Percentiles rank a stretch among this genome's conserved stretches.
Evolutionary conservation across 805 yeast genomes (phyloP).

Genomic region (Tetrapisispora taiwanensis): DNA sequence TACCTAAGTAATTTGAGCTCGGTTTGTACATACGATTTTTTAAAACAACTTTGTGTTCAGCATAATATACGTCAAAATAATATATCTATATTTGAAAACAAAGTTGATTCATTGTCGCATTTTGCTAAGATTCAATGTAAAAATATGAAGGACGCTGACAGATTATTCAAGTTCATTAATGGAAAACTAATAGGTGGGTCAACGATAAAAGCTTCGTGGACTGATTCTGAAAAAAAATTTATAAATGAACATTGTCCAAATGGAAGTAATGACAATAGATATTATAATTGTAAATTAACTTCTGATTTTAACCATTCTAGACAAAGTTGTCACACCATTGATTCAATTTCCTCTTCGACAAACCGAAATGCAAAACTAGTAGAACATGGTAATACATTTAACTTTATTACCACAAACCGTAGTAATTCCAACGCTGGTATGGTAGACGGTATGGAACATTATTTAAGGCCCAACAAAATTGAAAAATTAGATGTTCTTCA

Average conservation of each 20-base stretch:
- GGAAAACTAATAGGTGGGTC: constrained; percentile 24
- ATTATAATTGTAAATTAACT: no score
- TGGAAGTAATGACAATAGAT: no score
- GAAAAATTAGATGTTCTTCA: constrained; percentile 2
- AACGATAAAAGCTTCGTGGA: constrained; percentile 18
- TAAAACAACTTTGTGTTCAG: constrained; percentile 17
- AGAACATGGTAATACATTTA: no score
- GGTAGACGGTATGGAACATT: background rate
- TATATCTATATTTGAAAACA: constrained; percentile 13
- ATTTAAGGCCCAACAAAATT: background rate
- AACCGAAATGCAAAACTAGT: no score
- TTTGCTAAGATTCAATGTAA: constrained; percentile 19
- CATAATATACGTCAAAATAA: constrained; percentile 16
- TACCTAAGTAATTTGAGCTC: constrained; percentile 21
- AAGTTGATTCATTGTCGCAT: constrained; percentile 13
- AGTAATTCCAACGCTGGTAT: no score
- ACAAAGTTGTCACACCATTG: no score
- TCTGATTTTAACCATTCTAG: no score
- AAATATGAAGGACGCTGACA: constrained; percentile 14
- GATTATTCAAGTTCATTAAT: constrained; percentile 15
- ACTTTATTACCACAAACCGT: no score
- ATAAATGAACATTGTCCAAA: no score
- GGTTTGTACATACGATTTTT: constrained; percentile 22
- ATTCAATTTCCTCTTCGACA: no score
- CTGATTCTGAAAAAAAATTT: background rate